Conservation (phyloP, 805 yeast species). For the Metschnikowia kofuensis region DNA sequence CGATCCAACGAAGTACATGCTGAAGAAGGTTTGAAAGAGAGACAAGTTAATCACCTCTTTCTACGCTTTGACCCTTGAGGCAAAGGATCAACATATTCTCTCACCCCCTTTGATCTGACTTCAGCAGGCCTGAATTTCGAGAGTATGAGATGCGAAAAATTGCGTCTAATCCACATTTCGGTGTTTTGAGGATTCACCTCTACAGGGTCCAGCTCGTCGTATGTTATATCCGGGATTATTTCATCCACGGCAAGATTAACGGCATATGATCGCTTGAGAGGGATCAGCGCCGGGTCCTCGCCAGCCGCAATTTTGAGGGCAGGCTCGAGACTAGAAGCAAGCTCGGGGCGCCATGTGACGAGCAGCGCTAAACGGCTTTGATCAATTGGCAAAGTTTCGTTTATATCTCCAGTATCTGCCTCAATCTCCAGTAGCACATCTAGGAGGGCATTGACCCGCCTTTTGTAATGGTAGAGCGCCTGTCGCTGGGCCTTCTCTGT, state of each 20-base stretch:
- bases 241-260: constrained; percentile 34
- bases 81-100: constrained; percentile 16
- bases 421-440: constrained; percentile 25
- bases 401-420: background rate
- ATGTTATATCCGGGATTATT: constrained; percentile 33
- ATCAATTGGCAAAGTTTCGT: constrained; percentile 6
- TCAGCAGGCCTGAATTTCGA: constrained; percentile 35
- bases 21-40: background rate
- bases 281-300: constrained; percentile 8
- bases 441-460: constrained; percentile 38
- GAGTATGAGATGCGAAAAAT: constrained; percentile 32
- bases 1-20: background rate
- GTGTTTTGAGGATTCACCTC: constrained; percentile 41
- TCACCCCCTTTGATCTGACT: constrained; percentile 21
- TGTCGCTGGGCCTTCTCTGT: constrained; percentile 36
- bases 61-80: constrained; percentile 2
- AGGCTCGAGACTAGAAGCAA: constrained; percentile 18
- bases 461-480: constrained; percentile 29
- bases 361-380: constrained; percentile 23
- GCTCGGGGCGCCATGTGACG: constrained; percentile 21
- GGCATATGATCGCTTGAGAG: constrained; percentile 19
- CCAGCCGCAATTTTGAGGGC: constrained; percentile 14
- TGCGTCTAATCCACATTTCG: constrained; percentile 38
- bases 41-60: background rate
- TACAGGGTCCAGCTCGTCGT: constrained; percentile 34